A percentile compares a stretch with the other conserved stretches of the same genome.
phyloP scores from a whole-genome alignment of 306 rosid species.

The Albizia julibrissin region DNA sequence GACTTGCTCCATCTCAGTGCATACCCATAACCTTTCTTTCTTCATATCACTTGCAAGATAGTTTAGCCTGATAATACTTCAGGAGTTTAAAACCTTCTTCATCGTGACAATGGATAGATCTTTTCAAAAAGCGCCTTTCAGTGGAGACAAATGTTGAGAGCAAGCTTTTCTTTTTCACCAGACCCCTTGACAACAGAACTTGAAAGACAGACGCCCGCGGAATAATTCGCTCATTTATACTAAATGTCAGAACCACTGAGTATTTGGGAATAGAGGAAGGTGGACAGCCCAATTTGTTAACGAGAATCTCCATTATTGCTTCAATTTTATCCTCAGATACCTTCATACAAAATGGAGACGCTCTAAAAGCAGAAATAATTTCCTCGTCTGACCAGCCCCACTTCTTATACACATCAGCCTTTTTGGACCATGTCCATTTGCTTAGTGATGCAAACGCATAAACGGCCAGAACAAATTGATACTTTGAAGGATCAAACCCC shows the following conservation, averaged over 20 bases:
- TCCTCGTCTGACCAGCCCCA: conserved; percentile 44
- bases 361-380: conserved; percentile 28
- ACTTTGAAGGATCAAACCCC: conserved; percentile 32
- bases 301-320: conserved; percentile 32
- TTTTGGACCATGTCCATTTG: conserved; percentile 36
- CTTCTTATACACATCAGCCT: conserved; percentile 30
- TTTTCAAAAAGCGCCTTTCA: conserved; percentile 16
- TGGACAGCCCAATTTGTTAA: conserved; percentile 30
- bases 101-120: conserved; percentile 23
- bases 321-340: conserved; percentile 34
- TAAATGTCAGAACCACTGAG: conserved; percentile 3
- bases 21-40: not conserved
- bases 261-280: conserved; percentile 13
- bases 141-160: not conserved
- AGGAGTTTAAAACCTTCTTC: not conserved
- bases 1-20: not conserved
- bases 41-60: not conserved
- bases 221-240: conserved; percentile 33
- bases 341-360: conserved; percentile 28
- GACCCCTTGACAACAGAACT: conserved; percentile 30
- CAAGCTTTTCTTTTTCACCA: not conserved
- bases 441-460: not conserved
- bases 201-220: conserved; percentile 40
- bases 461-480: conserved; percentile 14
- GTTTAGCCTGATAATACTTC: conserved; percentile 6